These are phyloP conservation scores for Amanita phalloides DNA, from an alignment of 768 basidiomycete species.

Conservation along the genomic window DNA sequence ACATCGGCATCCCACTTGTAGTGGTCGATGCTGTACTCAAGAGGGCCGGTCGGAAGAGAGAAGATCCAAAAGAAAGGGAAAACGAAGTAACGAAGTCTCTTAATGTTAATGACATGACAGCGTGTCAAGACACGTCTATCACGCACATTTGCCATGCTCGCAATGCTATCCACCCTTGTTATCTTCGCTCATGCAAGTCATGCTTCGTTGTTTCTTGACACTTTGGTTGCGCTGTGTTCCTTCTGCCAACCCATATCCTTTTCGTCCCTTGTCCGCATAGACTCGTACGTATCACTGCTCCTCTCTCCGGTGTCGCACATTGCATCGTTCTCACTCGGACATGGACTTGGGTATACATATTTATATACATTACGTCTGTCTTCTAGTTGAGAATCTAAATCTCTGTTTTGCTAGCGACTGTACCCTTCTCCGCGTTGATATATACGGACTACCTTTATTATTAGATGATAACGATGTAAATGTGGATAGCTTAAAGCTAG, in stretches of 20 bases:
- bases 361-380: slow-evolving; percentile 2
- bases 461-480: neutral
- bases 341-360: slow-evolving; percentile 2
- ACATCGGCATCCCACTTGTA: slow-evolving; percentile 2
- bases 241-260: neutral
- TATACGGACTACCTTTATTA: neutral
- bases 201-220: neutral
- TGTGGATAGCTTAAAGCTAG: neutral
- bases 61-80: neutral
- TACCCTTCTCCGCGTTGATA: neutral
- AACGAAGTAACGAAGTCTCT: slow-evolving; percentile 1
- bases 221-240: neutral
- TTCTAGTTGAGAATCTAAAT: neutral
- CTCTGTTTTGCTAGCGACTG: neutral
- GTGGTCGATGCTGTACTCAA: neutral
- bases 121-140: neutral
- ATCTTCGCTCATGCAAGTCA: neutral
- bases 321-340: neutral
- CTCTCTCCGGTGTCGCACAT: neutral
- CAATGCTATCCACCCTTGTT: neutral
- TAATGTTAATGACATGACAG: neutral
- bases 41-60: neutral
- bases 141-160: neutral
- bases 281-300: neutral
- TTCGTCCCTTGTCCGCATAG: too few species aligned